Evolutionary conservation across 108 stramenopile genomes (phyloP).

Genomic region (Skeletonema costatum): DNA sequence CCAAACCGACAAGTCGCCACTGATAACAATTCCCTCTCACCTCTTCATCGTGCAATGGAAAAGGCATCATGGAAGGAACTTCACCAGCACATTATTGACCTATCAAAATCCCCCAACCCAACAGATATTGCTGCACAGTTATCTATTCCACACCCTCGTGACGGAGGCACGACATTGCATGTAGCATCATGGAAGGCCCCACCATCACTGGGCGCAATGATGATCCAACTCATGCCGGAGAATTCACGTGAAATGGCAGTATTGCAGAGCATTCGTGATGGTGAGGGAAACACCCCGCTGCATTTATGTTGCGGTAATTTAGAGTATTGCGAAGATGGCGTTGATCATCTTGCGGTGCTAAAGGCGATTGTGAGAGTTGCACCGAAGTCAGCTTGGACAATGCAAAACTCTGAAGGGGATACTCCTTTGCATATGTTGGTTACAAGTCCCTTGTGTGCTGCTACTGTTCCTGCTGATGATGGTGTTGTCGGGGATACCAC

Average conservation of each 20-base stretch:
- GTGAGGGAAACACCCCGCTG: slow-evolving; percentile 57
- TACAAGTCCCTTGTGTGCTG: slow-evolving; percentile 42
- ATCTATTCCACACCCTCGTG: slow-evolving; percentile 29
- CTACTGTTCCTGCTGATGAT: slow-evolving; percentile 16
- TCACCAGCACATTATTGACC: neutral
- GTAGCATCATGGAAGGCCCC: slow-evolving; percentile 58
- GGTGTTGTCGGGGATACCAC: neutral
- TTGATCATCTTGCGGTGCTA: slow-evolving; percentile 33
- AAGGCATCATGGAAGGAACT: neutral
- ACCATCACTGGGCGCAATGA: slow-evolving; percentile 28
- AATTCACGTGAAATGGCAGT: slow-evolving; percentile 17
- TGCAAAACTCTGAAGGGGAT: slow-evolving; percentile 60
- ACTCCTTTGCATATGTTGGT: slow-evolving; percentile 61
- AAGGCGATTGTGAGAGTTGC: slow-evolving; percentile 44
- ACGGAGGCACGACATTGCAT: slow-evolving; percentile 45
- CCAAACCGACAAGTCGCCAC: neutral
- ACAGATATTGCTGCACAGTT: slow-evolving; percentile 14
- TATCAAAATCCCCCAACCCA: neutral
- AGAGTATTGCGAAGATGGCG: slow-evolving; percentile 11
- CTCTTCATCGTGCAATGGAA: neutral
- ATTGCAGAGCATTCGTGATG: slow-evolving; percentile 35
- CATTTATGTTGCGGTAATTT: slow-evolving; percentile 59
- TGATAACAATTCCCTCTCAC: neutral
- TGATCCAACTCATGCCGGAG: slow-evolving; percentile 50
- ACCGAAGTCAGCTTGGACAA: slow-evolving; percentile 39